Base-by-base conservation (phyloP, 495 filamentous ascomycete species). In the Pseudomonodictys pantanalensis region DNA sequence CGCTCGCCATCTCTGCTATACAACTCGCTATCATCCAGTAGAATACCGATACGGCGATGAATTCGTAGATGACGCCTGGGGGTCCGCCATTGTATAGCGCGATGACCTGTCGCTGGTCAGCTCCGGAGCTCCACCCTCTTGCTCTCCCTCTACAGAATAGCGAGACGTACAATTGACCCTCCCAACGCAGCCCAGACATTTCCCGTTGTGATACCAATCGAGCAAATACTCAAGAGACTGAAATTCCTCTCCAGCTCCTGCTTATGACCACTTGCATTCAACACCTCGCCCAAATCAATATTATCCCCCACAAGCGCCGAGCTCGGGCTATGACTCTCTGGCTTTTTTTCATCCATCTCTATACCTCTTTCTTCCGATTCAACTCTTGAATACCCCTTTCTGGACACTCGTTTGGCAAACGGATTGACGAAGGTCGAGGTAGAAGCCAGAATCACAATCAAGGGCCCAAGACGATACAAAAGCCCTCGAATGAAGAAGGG, bases 1-100 rank as follows among this genome's bases (percentile, higher is more conserved):
- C 79, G 1, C 88, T 91, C 10, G 90, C 86, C 43, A 92, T 77
- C 74, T 92, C 82, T 7, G 84, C 82, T 30, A 88, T 80, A 2
- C 81, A 85, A 3, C 82, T 79, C 0, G 62, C 73, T 41, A 76
- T 71, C 52, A 74, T 65, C 45, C 69, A 69, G 54, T 76, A 76
- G 56, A 83, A 86, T 11, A 84, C 73, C 68, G 35, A 81, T 68
- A 44, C 80, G 71, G 66, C 82, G 78, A 74, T 83, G 83, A 83
- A 73, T 29, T 81, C 80, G 60, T 79, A 84, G 3, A 84, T 78
- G 15, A 83, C 73, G 12, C 81, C 80, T 0, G 81, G 78, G 1
- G 81, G 76, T 1, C 81, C 82, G 17, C 82, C 82, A 68, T 81
- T 85, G 53, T 79, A 72, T 1, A 72, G 38, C 8, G 68, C 66